Evolutionary conservation across 1,284 basidiomycete genomes (phyloP), one percentile per base, ranked within the genome.

Genomic region (Naganishia sp.): DNA sequence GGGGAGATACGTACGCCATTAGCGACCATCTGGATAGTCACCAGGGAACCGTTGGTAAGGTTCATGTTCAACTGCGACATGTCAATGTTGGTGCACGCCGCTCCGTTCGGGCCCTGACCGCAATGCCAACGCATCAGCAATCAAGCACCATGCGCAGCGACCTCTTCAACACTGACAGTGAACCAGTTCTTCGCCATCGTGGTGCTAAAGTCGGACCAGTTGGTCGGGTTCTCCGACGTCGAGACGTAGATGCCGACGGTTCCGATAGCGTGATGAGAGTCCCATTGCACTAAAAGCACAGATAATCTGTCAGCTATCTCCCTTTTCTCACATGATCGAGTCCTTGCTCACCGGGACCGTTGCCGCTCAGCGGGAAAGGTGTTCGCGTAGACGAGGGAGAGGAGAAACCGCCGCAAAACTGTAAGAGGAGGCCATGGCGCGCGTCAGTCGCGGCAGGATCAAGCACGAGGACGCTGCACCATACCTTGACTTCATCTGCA

Each of bases 81-180:
- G 74, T 88, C 81, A 65, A 90, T 79, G 21, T 85, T 84, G 67
- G 88, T 80, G 76, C 89, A 90, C 72, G 83, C 83, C 0, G 74
- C 71, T 31, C 88, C 88, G 71, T 85, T 82, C 49, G 84, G 84
- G 46, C 72, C 56, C 65, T 70, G 55, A 31, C 7, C 21, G 2
- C 6, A 10, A 32, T 3, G 10, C 5, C 6, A 10, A 10, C 32
- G 35, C 35, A 39, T 39, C 35, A 39, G 35, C 13, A 39, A 39
- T 39, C 13, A 25, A 45, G 18, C 1, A 21, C 13, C n/a, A 41
- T 64, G 15, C 41, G 18, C 15, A 32, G 17, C 9, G 41, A 62
- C 75, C 28, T 28, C 28, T 39, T 2, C 13, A 9, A 39, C 7
- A 39, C 35, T 70, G 28, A 81, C 78, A 71, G 83, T 76, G 77